Evolutionary conservation across 139 green algal genomes (phyloP).

Genomic region (Raphidocelis subcapitata): DNA sequence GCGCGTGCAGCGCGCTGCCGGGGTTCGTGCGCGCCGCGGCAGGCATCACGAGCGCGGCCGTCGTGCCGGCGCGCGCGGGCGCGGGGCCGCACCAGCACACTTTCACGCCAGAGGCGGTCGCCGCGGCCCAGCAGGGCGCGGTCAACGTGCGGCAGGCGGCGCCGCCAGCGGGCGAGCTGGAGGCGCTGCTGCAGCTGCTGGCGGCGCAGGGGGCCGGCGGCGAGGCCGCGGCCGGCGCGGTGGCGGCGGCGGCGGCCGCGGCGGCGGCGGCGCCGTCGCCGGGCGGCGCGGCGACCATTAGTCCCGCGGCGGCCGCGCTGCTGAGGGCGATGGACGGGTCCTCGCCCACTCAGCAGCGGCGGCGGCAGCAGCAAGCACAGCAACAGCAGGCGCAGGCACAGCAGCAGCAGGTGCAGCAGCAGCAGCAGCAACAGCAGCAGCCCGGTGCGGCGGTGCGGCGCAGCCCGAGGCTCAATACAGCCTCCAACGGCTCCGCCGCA

Average conservation of each 20-base stretch:
- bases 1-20: too few relatives aligned
- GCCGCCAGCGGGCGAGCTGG: neutral
- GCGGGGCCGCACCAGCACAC: conserved; percentile 1
- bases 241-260: neutral
- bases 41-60: conserved; percentile 10
- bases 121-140: neutral
- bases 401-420: neutral
- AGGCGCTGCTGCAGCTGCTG: neutral
- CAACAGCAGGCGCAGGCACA: neutral
- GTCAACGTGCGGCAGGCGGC: neutral
- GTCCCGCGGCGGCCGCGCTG: neutral
- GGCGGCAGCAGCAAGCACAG: conserved; percentile 5
- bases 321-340: neutral
- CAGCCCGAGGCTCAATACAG: neutral
- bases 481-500: too few relatives aligned
- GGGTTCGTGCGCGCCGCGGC: conserved; percentile 11
- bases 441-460: neutral
- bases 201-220: neutral
- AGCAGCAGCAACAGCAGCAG: conserved; percentile 1
- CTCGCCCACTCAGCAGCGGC: neutral
- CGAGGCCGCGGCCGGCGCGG: neutral
- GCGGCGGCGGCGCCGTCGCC: neutral
- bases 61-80: neutral
- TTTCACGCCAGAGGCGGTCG: neutral
- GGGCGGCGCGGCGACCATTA: neutral